These are phyloP conservation scores for Penicillium sp. DNA, from an alignment of 2,329 filamentous ascomycete genomes.

Conservation along the genomic window DNA sequence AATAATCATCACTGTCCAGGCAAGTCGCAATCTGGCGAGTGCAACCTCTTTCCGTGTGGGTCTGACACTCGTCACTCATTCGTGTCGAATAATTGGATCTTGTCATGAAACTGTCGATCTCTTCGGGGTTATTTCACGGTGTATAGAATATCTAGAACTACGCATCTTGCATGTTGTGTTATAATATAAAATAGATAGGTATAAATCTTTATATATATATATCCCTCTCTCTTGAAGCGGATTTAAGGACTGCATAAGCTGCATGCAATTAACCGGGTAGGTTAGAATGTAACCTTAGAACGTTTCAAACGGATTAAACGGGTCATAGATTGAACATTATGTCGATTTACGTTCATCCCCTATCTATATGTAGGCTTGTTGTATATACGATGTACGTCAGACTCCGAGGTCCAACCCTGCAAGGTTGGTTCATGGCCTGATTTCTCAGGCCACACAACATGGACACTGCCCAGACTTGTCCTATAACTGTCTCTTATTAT, in stretches of 20 bases:
- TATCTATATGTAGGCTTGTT: too few relatives aligned
- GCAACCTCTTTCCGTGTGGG: conserved; percentile 8
- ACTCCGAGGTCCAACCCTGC: neutral
- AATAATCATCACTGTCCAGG: neutral
- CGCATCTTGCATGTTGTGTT: neutral
- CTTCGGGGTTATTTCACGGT: neutral
- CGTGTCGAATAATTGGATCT: neutral
- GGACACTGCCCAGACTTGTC: too few relatives aligned
- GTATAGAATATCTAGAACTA: neutral
- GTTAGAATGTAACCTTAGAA: neutral
- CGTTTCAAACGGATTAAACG: neutral
- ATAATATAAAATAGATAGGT: neutral
- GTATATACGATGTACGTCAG: neutral
- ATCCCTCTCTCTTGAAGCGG: neutral
- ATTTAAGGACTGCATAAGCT: neutral
- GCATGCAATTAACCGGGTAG: too few relatives aligned
- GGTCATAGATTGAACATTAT: neutral
- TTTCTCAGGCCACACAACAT: neutral
- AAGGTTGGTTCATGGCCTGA: neutral
- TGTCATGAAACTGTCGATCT: neutral
- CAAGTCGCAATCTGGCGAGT: neutral
- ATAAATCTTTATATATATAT: neutral
- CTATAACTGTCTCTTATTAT: too few relatives aligned
- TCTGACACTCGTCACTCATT: conserved; percentile 5
- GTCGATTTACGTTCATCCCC: neutral